A percentile compares a stretch with the other conserved stretches of the same genome.
Evolutionary conservation across 2,329 filamentous ascomycete species (phyloP).

Genomic region (Berkeleyomyces rouxiae): DNA sequence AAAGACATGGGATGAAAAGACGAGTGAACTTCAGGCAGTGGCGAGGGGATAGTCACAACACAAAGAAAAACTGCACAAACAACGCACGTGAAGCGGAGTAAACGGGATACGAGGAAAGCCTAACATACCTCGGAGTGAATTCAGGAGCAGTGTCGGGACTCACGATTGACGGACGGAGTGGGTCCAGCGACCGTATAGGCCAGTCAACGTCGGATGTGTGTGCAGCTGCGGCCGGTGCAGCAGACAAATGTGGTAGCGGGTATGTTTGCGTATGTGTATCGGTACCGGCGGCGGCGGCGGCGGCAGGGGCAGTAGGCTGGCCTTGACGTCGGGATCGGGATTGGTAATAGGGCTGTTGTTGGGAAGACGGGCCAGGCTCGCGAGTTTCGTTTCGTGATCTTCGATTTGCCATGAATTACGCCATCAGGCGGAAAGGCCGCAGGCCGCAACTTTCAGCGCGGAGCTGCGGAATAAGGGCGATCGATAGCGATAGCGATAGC

Average conservation of each 20-base stretch:
- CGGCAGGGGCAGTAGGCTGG: not conserved
- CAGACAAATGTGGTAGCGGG: not conserved
- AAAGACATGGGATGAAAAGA: no score
- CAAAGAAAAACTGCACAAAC: not conserved
- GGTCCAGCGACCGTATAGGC: not conserved
- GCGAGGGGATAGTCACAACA: not conserved
- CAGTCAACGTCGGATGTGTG: not conserved
- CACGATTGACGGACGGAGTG: not conserved
- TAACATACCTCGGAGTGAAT: not conserved
- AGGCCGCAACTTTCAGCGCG: conserved; percentile 5
- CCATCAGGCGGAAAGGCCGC: conserved; percentile 36
- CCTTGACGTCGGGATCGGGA: not conserved
- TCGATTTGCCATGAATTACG: conserved; percentile 55
- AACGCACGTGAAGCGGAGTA: not conserved
- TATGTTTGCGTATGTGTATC: no score
- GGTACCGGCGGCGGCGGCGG: not conserved
- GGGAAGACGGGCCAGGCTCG: conserved; percentile 10
- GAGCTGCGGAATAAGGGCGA: not conserved
- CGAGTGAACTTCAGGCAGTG: not conserved
- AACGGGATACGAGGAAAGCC: no score
- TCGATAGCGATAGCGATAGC: not conserved
- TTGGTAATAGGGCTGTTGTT: not conserved
- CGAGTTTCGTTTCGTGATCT: conserved; percentile 22
- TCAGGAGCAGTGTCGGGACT: not conserved
- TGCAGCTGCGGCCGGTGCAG: not conserved